These are phyloP conservation scores for Ambispora gerdemannii DNA, from an alignment of 192 early-diverging fungal species.

Conservation along the genomic window DNA sequence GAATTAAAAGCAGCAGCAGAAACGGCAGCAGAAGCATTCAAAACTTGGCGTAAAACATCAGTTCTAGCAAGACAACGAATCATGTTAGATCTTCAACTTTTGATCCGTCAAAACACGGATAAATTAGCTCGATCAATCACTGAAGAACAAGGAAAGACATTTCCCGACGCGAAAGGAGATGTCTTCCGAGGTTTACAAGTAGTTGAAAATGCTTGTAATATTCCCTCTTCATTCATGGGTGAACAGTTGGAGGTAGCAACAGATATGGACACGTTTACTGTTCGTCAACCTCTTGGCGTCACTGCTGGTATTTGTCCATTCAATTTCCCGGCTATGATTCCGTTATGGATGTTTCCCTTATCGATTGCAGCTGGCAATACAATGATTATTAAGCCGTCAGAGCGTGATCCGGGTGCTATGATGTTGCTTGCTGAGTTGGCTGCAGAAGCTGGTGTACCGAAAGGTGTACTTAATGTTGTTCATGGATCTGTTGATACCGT, in stretches of 20 bases:
- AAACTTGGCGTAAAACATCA: conserved; percentile 79
- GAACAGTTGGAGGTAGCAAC: conserved; percentile 75
- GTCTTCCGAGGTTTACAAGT: conserved; percentile 90
- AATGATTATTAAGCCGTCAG: conserved; percentile 87
- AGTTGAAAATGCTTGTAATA: conserved; percentile 78
- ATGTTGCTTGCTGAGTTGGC: conserved; percentile 89
- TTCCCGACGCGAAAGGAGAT: conserved; percentile 88
- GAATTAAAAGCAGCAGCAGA: conserved; percentile 79
- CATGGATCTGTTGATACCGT: conserved; percentile 86
- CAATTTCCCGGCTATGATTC: conserved; percentile 97
- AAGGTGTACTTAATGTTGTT: conserved; percentile 89
- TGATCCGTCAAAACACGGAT: conserved; percentile 81
- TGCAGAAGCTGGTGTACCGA: conserved; percentile 83
- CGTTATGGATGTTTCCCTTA: conserved; percentile 95
- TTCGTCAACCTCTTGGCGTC: conserved; percentile 90
- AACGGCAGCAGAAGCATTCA: conserved; percentile 74
- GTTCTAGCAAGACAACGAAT: conserved; percentile 82
- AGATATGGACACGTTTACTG: conserved; percentile 96
- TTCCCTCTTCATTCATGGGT: conserved; percentile 81
- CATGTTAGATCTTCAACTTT: conserved; percentile 87
- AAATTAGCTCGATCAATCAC: conserved; percentile 78
- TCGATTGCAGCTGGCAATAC: conserved; percentile 93
- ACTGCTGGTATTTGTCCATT: conserved; percentile 93
- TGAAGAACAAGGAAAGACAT: conserved; percentile 89
- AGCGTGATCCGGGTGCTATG: conserved; percentile 89